Base-by-base conservation (phyloP, 257 asterid genomes). In the Petunia axillaris region DNA sequence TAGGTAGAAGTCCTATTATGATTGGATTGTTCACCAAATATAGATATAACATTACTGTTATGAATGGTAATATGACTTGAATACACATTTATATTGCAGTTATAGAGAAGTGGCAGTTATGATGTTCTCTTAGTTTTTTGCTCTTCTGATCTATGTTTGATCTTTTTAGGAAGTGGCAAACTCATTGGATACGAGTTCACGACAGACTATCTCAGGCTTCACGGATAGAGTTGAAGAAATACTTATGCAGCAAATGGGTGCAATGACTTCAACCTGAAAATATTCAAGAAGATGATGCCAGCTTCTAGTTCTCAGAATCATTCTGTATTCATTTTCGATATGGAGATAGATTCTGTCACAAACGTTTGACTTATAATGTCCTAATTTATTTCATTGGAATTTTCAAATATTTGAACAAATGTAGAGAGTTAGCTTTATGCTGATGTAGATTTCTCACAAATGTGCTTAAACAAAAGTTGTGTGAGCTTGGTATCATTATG, bases 211-310 rank as follows among this genome's bases (percentile, higher is more conserved):
- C 80, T 82, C 89, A 59, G 88, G 87, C 82, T 93, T 93, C 25
- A 83, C 86, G 1, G 89, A 89, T 76, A 79, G 77, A 38, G 85
- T 93, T 43, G 98, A 93, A 82, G 96, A 88, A 86, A 87, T 90
- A 79, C 89, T 94, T 43, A 55, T 86, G 88, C 93, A 87, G 81
- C 90, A 90, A 84, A 90, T 86, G 93, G 86, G 85, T 9, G 68
- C 85, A 39, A 85, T 35, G 50, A 71, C 35, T 35, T 71, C 44
- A 71, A 48, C 59, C 13, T 71, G 77, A 71, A 71, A 71, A 71
- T 50, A 71, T 50, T 48, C 44, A 1, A 9, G 36, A 71, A 48
- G 6, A 50, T 13, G 41, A 43, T 8, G 6, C 43, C 77, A 9
- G 25, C 77, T 10, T 41, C 77, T 70, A 70, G 76, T 46, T 7